Base-by-base conservation (phyloP, 148 eudicot genomes). In the Persicaria tinctoria region DNA sequence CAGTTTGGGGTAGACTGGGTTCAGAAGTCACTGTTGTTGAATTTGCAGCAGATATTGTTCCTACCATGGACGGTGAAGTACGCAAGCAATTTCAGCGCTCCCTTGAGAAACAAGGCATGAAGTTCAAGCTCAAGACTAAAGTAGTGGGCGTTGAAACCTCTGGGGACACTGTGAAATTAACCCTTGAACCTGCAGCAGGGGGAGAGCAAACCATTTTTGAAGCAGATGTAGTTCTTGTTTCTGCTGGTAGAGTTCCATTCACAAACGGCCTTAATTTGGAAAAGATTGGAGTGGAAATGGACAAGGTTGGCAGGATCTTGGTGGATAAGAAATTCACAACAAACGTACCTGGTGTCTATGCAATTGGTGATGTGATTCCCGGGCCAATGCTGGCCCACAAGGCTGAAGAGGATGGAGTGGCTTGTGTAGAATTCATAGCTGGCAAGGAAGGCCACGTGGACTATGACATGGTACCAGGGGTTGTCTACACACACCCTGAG, bases 381-480 rank as follows among this genome's bases (percentile, higher is more conserved):
- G 98, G 98, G 14, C 98, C 98, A 5, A 93, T 93, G 98, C 79
- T 93, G 82, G 97, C 98, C 71, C 98, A 93, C 84, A 93, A 93
- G 82, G 98, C 98, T 18, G 98, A 93, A 82, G 98, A 93, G 75
- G 98, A 93, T 76, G 97, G 97, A 51, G 87, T 89, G 80, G 97
- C 97, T 8, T 94, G 98, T 76, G 98, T 94, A 16, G 98, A 94
- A 79, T 91, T 80, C 77, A 86, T 94, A 82, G 97, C 97, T 32
- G 98, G 98, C 51, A 94, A 88, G 75, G 90, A 85, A 75, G 97
- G 95, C 18, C 98, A 93, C 41, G 97, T 93, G 77, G 98, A 93
- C 89, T 93, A 93, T 48, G 96, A 94, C 80, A 4, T 88, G 89
- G 97, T 94, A 48, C 98, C 98, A 1, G 97, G 98, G 32, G 97